Conservation (phyloP, 805 yeast genomes). For the Ogataea pini region DNA sequence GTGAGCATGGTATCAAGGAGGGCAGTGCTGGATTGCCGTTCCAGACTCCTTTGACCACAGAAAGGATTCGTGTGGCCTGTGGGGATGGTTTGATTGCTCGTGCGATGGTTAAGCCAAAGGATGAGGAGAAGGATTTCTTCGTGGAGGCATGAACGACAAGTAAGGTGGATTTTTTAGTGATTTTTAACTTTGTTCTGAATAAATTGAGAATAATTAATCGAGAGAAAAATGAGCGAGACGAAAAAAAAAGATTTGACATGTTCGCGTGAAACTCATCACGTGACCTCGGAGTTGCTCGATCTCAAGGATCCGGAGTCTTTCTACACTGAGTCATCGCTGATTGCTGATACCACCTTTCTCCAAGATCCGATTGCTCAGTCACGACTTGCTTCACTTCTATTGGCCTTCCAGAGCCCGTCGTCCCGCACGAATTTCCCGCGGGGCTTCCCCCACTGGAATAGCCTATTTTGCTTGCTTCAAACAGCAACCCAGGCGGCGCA, state of each 20-base stretch:
- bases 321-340: too few species aligned
- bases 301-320: too few species aligned
- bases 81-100: conserved; percentile 38
- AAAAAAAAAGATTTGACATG: too few species aligned
- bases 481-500: conserved; percentile 4
- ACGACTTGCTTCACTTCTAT: too few species aligned
- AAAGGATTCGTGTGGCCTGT: conserved; percentile 41
- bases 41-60: conserved; percentile 45
- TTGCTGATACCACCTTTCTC: too few species aligned
- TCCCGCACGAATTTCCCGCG: too few species aligned
- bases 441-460: conserved; percentile 7
- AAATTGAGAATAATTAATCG: too few species aligned
- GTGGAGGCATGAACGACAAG: conserved; percentile 32
- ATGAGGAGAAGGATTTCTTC: conserved; percentile 37
- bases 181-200: too few species aligned
- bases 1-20: conserved; percentile 29
- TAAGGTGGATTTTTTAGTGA: not conserved
- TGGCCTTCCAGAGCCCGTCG: too few species aligned
- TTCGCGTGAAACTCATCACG: not conserved
- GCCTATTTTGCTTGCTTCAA: conserved; percentile 3
- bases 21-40: conserved; percentile 30
- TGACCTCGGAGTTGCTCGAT: too few species aligned
- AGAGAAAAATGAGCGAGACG: too few species aligned
- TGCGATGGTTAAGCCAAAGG: conserved; percentile 37
- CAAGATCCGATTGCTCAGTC: too few species aligned